These are phyloP conservation scores for Diplodia sapinea DNA, from an alignment of 2,329 filamentous ascomycete genomes.

Conservation along the genomic window DNA sequence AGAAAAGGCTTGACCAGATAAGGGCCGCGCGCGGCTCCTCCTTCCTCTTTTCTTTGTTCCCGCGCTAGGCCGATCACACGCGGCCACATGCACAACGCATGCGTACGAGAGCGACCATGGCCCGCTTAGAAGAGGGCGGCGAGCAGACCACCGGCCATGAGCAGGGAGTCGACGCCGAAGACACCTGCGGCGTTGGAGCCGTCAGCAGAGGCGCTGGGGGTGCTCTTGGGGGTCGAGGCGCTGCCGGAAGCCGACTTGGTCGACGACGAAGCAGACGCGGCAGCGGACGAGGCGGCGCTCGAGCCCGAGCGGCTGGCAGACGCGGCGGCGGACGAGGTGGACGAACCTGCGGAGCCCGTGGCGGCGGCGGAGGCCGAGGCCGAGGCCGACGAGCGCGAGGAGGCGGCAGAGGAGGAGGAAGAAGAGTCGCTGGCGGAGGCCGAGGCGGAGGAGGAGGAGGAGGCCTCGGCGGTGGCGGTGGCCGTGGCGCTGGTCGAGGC, in stretches of 20 bases:
- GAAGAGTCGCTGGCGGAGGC: not conserved
- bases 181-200: not conserved
- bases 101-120: too few species aligned
- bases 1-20: constrained; percentile 7
- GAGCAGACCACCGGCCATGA: constrained; percentile 19
- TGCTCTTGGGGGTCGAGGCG: not conserved
- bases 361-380: not conserved
- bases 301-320: not conserved
- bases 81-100: not conserved
- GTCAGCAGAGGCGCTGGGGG: constrained; percentile 5
- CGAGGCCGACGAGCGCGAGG: not conserved
- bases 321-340: not conserved
- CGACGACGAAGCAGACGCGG: not conserved
- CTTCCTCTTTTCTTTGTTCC: not conserved
- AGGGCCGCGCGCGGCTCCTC: not conserved
- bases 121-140: constrained; percentile 21
- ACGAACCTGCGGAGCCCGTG: not conserved
- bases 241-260: not conserved
- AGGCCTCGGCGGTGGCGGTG: not conserved
- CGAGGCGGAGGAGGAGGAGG: not conserved
- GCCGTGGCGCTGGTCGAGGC: constrained; percentile 18
- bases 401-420: not conserved
- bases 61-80: too few species aligned
- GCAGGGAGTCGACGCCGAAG: constrained; percentile 15
- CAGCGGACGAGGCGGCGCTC: not conserved